Conservation (phyloP, 495 filamentous ascomycete species). For the Penicillium psychrofluorescens region DNA sequence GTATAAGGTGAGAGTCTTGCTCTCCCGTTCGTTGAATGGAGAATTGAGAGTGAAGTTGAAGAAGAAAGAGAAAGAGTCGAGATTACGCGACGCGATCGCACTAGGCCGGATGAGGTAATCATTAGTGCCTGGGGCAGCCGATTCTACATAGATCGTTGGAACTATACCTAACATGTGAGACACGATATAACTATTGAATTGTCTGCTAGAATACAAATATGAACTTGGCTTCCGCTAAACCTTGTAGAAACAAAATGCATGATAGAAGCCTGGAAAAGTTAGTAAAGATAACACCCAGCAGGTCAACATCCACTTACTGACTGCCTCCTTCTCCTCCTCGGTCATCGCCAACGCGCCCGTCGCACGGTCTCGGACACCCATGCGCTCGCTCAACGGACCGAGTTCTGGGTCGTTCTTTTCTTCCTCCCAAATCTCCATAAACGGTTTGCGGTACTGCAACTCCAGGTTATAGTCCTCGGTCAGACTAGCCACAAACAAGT, state of each 20-base stretch:
- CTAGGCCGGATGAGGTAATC: too few species aligned
- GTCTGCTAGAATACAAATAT: too few species aligned
- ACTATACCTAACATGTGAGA: too few species aligned
- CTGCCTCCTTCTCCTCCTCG: conserved; percentile 82
- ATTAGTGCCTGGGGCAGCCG: too few species aligned
- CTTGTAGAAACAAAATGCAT: conserved; percentile 92
- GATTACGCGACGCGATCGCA: too few species aligned
- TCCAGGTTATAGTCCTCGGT: conserved; percentile 97
- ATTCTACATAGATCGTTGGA: too few species aligned
- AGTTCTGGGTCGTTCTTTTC: conserved; percentile 76
- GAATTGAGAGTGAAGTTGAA: too few species aligned
- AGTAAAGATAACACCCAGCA: neutral
- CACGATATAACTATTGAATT: too few species aligned
- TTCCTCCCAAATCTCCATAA: conserved; percentile 82
- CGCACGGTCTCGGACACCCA: conserved; percentile 75
- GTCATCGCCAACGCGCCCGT: conserved; percentile 62
- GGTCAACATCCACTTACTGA: conserved; percentile 39
- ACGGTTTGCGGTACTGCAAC: conserved; percentile 82
- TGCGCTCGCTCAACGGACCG: conserved; percentile 79
- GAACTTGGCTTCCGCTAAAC: conserved; percentile 38
- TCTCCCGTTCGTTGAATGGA: too few species aligned
- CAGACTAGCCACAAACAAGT: conserved; percentile 33
- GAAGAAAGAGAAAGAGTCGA: too few species aligned
- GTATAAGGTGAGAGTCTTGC: too few species aligned
- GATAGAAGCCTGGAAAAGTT: conserved; percentile 58